phyloP scores from a whole-genome alignment of 352 stramenopile species.

The Phytophthora vignae region DNA sequence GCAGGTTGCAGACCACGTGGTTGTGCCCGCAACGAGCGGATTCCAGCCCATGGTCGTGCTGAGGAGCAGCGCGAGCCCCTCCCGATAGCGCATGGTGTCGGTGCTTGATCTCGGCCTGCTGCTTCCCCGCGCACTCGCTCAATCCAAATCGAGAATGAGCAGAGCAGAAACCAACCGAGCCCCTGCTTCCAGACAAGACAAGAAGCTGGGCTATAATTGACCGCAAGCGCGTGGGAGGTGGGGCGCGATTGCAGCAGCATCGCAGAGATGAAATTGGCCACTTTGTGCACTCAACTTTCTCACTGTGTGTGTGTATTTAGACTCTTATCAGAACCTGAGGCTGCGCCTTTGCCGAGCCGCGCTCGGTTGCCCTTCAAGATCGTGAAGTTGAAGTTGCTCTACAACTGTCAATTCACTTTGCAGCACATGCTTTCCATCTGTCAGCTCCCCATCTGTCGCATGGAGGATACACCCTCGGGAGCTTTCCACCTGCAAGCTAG shows the following conservation, averaged over 20 bases:
- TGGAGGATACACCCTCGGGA: background rate
- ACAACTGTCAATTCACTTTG: background rate
- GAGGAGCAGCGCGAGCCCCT: conserved; percentile 31
- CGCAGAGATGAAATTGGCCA: conserved; percentile 3
- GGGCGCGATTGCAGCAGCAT: conserved; percentile 7
- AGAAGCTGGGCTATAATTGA: too few species aligned
- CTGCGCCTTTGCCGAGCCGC: too few species aligned
- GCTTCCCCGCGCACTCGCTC: conserved; percentile 21
- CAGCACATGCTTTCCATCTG: background rate
- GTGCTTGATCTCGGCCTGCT: conserved; percentile 18
- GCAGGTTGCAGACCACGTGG: conserved; percentile 48
- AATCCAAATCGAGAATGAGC: conserved; percentile 40
- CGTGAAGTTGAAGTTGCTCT: background rate
- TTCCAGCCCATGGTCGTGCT: conserved; percentile 28
- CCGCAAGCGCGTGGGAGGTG: background rate
- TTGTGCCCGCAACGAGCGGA: conserved; percentile 11
- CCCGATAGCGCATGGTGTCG: conserved; percentile 31
- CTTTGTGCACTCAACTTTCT: background rate
- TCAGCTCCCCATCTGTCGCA: background rate
- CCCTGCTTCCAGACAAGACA: conserved; percentile 3
- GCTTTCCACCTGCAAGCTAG: background rate
- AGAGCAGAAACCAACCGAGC: conserved; percentile 12
- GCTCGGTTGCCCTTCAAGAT: too few species aligned
- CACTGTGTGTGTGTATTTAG: conserved; percentile 9
- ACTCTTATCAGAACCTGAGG: background rate